Evolutionary conservation across 2,329 filamentous ascomycete genomes (phyloP).

Genomic region (Xylaria sp.): DNA sequence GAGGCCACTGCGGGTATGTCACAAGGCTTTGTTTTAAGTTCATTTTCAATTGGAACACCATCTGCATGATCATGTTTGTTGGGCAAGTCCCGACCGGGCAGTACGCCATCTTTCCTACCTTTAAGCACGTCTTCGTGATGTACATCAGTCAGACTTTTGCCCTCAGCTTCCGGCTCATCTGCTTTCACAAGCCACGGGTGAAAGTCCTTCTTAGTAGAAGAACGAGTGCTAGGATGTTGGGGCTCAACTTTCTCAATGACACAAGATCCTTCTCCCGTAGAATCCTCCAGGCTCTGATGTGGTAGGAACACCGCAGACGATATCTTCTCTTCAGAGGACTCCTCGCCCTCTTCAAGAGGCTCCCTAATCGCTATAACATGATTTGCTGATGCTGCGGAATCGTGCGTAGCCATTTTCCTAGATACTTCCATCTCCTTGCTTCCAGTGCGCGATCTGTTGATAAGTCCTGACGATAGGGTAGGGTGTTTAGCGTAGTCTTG

Average conservation of each 20-base stretch:
- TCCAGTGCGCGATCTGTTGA: constrained; percentile 11
- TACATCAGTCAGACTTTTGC: constrained; percentile 43
- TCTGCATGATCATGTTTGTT: constrained; percentile 47
- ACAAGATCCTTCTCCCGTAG: constrained; percentile 40
- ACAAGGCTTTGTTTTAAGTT: constrained; percentile 42
- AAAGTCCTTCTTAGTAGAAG: constrained; percentile 44
- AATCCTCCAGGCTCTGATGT: constrained; percentile 64
- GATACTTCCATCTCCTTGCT: constrained; percentile 19
- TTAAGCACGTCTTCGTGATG: constrained; percentile 39
- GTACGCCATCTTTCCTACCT: constrained; percentile 33
- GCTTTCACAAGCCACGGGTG: constrained; percentile 65
- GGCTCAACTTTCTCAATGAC: constrained; percentile 36
- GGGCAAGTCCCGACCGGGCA: constrained; percentile 40
- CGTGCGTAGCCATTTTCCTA: constrained; percentile 24
- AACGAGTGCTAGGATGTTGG: constrained; percentile 40
- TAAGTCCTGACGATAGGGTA: constrained; percentile 14
- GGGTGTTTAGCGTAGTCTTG: constrained; percentile 18
- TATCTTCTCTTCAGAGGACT: constrained; percentile 82
- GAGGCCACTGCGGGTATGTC: constrained; percentile 44
- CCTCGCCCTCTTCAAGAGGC: constrained; percentile 56
- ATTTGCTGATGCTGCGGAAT: constrained; percentile 45
- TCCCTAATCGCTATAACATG: constrained; percentile 48
- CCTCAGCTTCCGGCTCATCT: constrained; percentile 53
- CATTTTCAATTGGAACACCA: constrained; percentile 51
- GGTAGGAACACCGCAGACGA: constrained; percentile 85